These are phyloP conservation scores for Raddia distichophylla DNA, from an alignment of 176 grass and related monocot species.

Conservation along the genomic window DNA sequence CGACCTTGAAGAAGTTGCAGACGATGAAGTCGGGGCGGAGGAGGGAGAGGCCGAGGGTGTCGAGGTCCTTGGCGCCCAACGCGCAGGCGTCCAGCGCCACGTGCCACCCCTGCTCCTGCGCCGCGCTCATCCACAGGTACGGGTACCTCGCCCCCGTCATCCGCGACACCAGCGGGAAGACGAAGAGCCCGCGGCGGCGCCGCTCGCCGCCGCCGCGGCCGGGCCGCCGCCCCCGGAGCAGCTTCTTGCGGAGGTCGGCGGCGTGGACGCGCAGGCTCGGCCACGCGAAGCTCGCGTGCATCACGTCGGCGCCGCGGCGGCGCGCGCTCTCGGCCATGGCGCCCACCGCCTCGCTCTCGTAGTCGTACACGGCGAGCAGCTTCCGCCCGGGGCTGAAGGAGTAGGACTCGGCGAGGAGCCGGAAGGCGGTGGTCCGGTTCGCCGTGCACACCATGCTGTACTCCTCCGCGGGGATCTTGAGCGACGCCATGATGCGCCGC, in stretches of 20 bases:
- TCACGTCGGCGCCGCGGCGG: constrained; percentile 64
- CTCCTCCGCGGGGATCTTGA: constrained; percentile 74
- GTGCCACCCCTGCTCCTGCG: constrained; percentile 79
- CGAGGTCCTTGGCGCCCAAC: constrained; percentile 81
- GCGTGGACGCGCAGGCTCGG: constrained; percentile 77
- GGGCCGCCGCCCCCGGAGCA: constrained; percentile 36
- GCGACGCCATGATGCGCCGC: constrained; percentile 70
- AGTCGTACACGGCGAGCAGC: constrained; percentile 77
- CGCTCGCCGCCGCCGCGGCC: not conserved
- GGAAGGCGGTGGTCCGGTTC: constrained; percentile 85
- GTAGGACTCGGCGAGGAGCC: constrained; percentile 86
- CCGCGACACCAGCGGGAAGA: constrained; percentile 77
- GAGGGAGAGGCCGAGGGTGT: constrained; percentile 77
- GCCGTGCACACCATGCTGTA: constrained; percentile 92
- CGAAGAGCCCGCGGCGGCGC: constrained; percentile 56
- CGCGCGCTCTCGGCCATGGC: constrained; percentile 63
- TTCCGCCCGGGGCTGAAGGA: constrained; percentile 55
- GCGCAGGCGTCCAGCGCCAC: constrained; percentile 87
- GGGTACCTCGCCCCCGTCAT: constrained; percentile 81
- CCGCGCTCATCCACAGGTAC: constrained; percentile 89
- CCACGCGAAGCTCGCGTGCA: constrained; percentile 76
- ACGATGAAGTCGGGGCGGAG: constrained; percentile 94
- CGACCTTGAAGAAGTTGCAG: constrained; percentile 94
- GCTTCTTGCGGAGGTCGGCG: constrained; percentile 58
- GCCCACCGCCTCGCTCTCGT: constrained; percentile 74